These are phyloP conservation scores for Thalassiosira hispida DNA, from an alignment of 352 stramenopile genomes.

Conservation along the genomic window DNA sequence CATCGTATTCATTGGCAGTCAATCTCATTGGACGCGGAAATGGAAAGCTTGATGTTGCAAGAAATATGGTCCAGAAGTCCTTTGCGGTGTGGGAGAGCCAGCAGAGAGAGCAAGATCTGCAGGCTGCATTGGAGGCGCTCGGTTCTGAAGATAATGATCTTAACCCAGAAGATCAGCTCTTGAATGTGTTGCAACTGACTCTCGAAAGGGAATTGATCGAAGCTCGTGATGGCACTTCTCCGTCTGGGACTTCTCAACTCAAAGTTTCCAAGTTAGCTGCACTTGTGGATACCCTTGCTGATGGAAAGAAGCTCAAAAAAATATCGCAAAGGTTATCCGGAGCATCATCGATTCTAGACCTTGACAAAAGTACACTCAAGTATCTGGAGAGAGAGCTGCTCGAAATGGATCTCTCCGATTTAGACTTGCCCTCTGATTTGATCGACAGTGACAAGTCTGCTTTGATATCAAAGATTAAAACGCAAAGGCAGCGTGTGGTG, in stretches of 20 bases:
- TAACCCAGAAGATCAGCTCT: constrained; percentile 64
- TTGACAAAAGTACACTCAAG: constrained; percentile 69
- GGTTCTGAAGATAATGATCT: constrained; percentile 41
- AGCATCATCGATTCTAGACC: constrained; percentile 51
- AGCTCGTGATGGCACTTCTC: constrained; percentile 32
- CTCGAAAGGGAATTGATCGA: constrained; percentile 60
- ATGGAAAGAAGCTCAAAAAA: constrained; percentile 75
- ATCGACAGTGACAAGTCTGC: constrained; percentile 47
- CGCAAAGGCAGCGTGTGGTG: constrained; percentile 58
- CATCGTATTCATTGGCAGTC: constrained; percentile 76
- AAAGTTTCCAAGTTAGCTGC: constrained; percentile 37
- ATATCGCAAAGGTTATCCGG: constrained; percentile 66
- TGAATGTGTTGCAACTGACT: constrained; percentile 47
- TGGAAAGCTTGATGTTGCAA: constrained; percentile 73
- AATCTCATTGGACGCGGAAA: constrained; percentile 72
- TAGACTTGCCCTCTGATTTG: constrained; percentile 40
- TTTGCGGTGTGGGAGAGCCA: constrained; percentile 75
- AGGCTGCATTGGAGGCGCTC: constrained; percentile 30
- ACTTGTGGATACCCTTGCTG: constrained; percentile 59
- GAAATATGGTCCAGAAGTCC: constrained; percentile 71
- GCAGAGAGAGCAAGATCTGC: constrained; percentile 55
- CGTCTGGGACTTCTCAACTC: constrained; percentile 32
- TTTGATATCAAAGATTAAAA: constrained; percentile 62
- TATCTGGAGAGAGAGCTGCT: constrained; percentile 66
- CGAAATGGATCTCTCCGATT: constrained; percentile 17